Evolutionary conservation across 352 stramenopile species (phyloP).

Genomic region (Elongisporangium anandrum): DNA sequence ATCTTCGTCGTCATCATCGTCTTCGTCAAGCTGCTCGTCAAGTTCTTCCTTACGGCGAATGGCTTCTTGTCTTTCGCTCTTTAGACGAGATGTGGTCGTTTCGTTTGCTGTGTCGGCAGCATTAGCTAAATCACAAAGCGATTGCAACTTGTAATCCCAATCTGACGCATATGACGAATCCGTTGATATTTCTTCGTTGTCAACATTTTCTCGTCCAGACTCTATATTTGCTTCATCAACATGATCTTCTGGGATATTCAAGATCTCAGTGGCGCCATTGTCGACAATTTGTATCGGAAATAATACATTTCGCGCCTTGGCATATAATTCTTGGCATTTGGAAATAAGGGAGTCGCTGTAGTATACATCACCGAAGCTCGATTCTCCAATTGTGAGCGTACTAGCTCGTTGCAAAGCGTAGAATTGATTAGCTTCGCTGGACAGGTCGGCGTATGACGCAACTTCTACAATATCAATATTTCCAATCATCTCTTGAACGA

Average conservation of each 20-base stretch:
- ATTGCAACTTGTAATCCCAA: constrained; percentile 34
- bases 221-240: background rate
- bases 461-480: background rate
- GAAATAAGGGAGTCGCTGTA: constrained; percentile 22
- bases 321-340: constrained; percentile 20
- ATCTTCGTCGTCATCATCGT: constrained; percentile 16
- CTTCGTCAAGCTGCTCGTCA: constrained; percentile 15
- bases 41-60: constrained; percentile 18
- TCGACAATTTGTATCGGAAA: background rate
- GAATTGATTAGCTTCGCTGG: background rate
- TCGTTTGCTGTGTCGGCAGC: constrained; percentile 15
- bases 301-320: constrained; percentile 15
- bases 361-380: constrained; percentile 29
- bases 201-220: background rate
- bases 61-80: background rate
- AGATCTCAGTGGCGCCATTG: background rate
- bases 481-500: constrained; percentile 52
- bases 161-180: constrained; percentile 2
- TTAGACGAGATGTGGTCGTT: background rate
- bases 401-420: background rate
- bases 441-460: constrained; percentile 3
- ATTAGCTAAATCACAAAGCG: constrained; percentile 17
- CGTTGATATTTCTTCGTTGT: background rate
- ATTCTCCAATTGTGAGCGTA: background rate
- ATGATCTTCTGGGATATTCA: constrained; percentile 2